Evolutionary conservation across 2,329 filamentous ascomycete genomes (phyloP).

Genomic region (Colletotrichum sp.): DNA sequence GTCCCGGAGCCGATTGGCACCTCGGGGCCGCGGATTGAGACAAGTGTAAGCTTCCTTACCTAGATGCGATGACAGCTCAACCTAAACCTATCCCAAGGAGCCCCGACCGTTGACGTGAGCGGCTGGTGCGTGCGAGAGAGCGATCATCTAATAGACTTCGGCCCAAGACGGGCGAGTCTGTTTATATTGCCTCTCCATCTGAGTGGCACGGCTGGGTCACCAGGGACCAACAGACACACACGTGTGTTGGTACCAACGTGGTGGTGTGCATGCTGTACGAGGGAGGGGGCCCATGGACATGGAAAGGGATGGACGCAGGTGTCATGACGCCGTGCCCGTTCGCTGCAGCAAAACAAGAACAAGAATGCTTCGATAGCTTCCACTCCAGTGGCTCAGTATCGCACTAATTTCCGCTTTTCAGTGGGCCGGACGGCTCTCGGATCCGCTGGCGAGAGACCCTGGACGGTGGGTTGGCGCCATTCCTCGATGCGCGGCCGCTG

Average conservation of each 20-base stretch:
- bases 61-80: neutral
- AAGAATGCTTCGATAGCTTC: slow-evolving; percentile 7
- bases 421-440: slow-evolving; percentile 1
- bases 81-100: neutral
- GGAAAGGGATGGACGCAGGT: neutral
- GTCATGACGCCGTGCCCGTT: neutral
- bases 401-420: slow-evolving; percentile 9
- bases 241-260: neutral
- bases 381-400: neutral
- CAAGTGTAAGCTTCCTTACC: neutral
- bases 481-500: neutral
- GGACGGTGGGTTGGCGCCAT: neutral
- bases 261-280: neutral
- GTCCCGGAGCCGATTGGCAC: neutral
- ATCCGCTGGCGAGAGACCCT: neutral
- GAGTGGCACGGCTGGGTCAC: neutral
- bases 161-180: neutral
- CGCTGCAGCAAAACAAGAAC: slow-evolving; percentile 1
- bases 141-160: neutral
- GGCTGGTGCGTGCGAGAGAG: neutral
- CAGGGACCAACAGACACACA: neutral
- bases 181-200: slow-evolving; percentile 2
- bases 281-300: neutral
- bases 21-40: neutral
- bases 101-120: neutral